Conservation (phyloP, 2,329 filamentous ascomycete genomes). For the Diaporthe sp. region DNA sequence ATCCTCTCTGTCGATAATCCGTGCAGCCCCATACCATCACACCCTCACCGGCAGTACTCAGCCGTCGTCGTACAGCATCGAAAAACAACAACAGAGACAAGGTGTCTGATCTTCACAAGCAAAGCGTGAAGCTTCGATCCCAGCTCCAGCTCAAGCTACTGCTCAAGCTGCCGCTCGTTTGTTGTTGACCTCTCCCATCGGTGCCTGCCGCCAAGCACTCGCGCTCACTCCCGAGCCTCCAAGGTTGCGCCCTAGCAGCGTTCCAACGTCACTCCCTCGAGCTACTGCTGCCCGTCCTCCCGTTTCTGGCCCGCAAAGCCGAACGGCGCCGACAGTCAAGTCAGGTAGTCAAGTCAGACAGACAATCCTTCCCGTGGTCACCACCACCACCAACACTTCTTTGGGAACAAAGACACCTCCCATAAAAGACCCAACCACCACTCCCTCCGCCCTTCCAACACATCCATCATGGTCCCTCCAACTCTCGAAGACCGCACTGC, state of each 20-base stretch:
- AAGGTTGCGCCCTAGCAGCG: slow-evolving; percentile 7
- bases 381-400: background rate
- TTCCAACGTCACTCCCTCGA: slow-evolving; percentile 15
- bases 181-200: background rate
- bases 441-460: background rate
- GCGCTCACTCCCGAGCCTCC: background rate
- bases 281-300: slow-evolving; percentile 14
- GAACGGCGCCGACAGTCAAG: slow-evolving; percentile 5
- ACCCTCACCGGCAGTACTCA: background rate
- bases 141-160: background rate
- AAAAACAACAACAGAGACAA: background rate
- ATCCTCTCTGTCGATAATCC: background rate
- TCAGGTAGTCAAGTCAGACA: too few relatives aligned
- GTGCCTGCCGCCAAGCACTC: slow-evolving; percentile 2
- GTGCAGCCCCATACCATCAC: background rate
- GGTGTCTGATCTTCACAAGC: slow-evolving; percentile 20
- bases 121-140: background rate
- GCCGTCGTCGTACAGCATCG: background rate
- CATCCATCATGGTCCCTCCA: slow-evolving; percentile 31
- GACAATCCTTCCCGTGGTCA: background rate
- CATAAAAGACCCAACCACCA: background rate
- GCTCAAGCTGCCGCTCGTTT: background rate
- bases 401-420: background rate
- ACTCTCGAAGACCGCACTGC: slow-evolving; percentile 37
- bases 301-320: slow-evolving; percentile 19